Base-by-base conservation (phyloP, 1,139 yeast species). In the Geotrichum fermentans region DNA sequence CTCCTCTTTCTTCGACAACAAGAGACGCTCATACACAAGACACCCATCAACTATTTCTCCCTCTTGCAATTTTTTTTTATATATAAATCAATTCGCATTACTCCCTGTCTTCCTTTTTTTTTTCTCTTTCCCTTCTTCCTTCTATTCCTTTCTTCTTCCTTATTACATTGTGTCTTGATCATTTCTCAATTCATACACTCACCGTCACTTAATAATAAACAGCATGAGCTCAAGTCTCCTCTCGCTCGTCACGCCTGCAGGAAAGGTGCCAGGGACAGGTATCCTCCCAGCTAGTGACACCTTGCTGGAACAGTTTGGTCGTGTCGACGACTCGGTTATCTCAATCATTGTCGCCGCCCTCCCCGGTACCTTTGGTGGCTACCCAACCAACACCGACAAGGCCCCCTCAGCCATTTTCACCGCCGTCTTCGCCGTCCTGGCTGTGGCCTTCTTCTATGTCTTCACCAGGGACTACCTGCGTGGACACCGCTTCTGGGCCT, bases 401-500 rank as follows among this genome's bases (percentile, higher is more conserved):
- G 88, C 80, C 0, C 92, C 90, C 4, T 69, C 78, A 46, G 77
- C 79, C 1, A 60, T 83, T 0, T 83, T 84, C 59, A 57, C 75
- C 1, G 85, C 76, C 1, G 64, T 79, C 2, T 84, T 80, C 55
- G 66, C 71, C 2, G 54, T 83, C 2, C 57, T 83, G 18, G 66
- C 71, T 2, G 22, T 79, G 2, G 70, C 74, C 1, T 85, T 82
- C 61, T 56, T 74, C 2, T 58, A 61, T 16, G 66, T 84, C 5
- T 83, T 80, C 56, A 26, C 62, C n/a, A 66, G 73, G 44, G 81
- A 84, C 65, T 65, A 58, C 52, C 56, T 69, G 3, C 69, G 87
- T 54, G 86, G 87, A 3, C 95, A 85, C 64, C 69, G 74, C 55
- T 84, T 85, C 64, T 77, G 73, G 67, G 63, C 80, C 28, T 73